Conservation (phyloP, 1,284 basidiomycete species). For the Ceratobasidium sp. region DNA sequence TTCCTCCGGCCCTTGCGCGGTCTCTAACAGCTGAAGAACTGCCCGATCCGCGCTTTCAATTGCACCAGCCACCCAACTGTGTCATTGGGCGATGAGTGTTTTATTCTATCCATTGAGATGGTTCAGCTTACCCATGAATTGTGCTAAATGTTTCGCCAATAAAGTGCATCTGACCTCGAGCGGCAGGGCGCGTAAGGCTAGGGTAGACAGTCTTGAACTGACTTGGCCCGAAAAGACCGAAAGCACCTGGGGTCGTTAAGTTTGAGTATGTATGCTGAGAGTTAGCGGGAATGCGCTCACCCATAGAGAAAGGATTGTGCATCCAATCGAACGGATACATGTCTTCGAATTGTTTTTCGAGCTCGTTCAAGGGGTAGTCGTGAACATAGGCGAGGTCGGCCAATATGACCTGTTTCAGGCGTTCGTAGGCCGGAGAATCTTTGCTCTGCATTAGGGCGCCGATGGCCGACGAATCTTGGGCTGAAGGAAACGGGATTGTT, state of each 20-base stretch:
- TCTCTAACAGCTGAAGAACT: not conserved
- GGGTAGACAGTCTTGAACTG: slow-evolving; percentile 2
- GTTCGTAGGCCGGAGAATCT: not conserved
- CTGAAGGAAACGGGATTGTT: not conserved
- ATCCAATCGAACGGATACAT: slow-evolving; percentile 30
- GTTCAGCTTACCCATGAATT: slow-evolving; percentile 14
- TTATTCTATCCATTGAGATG: not conserved
- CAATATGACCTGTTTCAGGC: slow-evolving; percentile 10
- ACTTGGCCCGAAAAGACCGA: slow-evolving; percentile 15
- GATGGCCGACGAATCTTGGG: slow-evolving; percentile 5
- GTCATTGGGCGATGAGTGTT: not conserved
- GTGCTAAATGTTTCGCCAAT: slow-evolving; percentile 14
- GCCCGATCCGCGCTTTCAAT: slow-evolving; percentile 16
- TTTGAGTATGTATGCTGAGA: not conserved
- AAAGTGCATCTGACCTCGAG: slow-evolving; percentile 7
- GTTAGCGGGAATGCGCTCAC: not conserved
- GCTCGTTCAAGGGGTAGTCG: not conserved
- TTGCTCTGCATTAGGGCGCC: not conserved
- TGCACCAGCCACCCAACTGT: not conserved
- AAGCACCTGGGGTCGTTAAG: not conserved
- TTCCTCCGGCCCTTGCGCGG: no score
- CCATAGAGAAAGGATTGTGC: not conserved
- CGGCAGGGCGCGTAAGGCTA: not conserved
- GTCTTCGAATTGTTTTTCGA: not conserved
- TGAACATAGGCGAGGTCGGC: slow-evolving; percentile 11